These are phyloP conservation scores for Leersia perrieri DNA, from an alignment of 176 grass and related monocot species.

Conservation along the genomic window DNA sequence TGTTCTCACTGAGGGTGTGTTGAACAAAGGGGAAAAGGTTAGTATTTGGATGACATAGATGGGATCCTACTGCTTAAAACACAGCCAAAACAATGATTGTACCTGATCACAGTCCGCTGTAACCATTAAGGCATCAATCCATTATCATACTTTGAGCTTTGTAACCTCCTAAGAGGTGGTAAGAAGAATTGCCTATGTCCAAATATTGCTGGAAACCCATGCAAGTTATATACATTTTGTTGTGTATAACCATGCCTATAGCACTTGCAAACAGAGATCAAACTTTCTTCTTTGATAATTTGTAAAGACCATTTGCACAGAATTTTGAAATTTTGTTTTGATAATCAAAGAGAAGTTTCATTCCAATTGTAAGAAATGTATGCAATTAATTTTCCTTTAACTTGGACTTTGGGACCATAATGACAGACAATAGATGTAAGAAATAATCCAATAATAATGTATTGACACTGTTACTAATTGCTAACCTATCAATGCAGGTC, in stretches of 20 bases:
- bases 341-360: background rate
- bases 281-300: background rate
- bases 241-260: background rate
- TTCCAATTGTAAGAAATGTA: background rate
- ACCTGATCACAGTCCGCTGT: background rate
- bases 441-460: background rate
- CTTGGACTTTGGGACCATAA: background rate
- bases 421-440: background rate
- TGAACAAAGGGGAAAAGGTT: background rate
- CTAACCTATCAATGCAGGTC: conserved; percentile 55
- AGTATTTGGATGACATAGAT: background rate
- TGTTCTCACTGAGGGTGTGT: background rate
- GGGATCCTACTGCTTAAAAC: background rate
- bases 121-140: too few species aligned
- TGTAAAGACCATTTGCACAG: background rate
- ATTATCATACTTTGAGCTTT: background rate
- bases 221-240: background rate
- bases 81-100: background rate
- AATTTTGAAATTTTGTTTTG: background rate
- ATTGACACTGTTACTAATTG: conserved; percentile 10
- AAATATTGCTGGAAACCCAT: background rate
- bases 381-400: background rate
- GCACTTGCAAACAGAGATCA: conserved; percentile 10
- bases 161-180: background rate
- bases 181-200: background rate